Base-by-base conservation (phyloP, 1,284 basidiomycete species). In the Boletellus deceptivus region DNA sequence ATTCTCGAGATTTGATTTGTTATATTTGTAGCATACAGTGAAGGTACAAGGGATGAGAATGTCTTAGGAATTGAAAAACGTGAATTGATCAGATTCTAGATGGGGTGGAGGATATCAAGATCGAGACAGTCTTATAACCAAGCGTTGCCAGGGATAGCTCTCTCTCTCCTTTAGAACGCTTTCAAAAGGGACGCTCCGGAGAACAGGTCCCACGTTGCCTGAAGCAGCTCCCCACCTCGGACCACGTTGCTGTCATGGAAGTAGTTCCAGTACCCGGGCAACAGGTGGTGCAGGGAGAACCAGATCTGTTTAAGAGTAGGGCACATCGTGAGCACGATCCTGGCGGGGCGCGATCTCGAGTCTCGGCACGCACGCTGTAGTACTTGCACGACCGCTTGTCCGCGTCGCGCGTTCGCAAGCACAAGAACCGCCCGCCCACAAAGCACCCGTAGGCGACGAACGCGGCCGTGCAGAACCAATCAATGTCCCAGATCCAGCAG, bases 211-310 rank as follows among this genome's bases (percentile, higher is more conserved):
- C 63, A 66, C 6, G 62, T 53, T 11, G 45, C 27, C 36, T 65
- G 60, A 11, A 67, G 36, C 2, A 67, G 22, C 25, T 67, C 62
- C 3, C 50, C 52, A 0, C 59, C 52, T 17, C 59, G 50, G 6
- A 25, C 11, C 6, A 48, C 34, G 27, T 43, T 52, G 29, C 46
- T 50, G 17, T 53, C 59, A 22, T 70, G 65, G 48, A 67, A 58
- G 37, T 59, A 68, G 33, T 69, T 59, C 67, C 67, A 70, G 46
- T 70, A 70, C 0, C 63, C 66, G 3, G 67, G 66, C 17, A 68
- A 48, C 36, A 70, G 31, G 38, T 70, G 62, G 5, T 68, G 67
- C 14, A 70, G 37, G 11, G 63, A 67, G 48, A 69, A 64, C 66
- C 69, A 68, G 13, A 70, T 11, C 66, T 68, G 7, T 29, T 31